Base-by-base conservation (phyloP, 1,139 yeast species). In the Meyerozyma elateridarum region DNA sequence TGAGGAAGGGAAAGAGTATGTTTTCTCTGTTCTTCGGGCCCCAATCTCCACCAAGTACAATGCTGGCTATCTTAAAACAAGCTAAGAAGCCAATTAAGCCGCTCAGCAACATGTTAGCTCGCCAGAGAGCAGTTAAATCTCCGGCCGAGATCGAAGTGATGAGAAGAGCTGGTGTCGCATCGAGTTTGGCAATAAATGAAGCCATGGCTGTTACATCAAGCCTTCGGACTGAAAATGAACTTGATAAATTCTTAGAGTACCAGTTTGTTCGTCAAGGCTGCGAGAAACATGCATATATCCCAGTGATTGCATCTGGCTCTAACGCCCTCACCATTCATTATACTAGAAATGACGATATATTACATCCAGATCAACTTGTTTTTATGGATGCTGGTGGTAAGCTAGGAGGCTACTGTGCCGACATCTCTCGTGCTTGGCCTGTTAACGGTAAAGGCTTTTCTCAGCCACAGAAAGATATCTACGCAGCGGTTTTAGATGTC, bases 401-500 rank as follows among this genome's bases (percentile, higher is more conserved):
- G 37, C 59, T 82, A 26, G 98, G 97, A 18, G 96, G 96, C 0
- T 93, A 93, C 56, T 82, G 95, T 51, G 81, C 97, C 1, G 99
- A 93, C 56, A 91, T 93, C 29, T 88, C 97, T 2, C 70, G 98
- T 42, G 83, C 97, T 0, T 93, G 98, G 97, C 98, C 99, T 8
- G 83, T 81, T 33, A 71, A 74, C 21, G 62, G 72, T 1, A 73
- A 76, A 1, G 76, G 75, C 32, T 93, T 91, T 54, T 59, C 83
- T 1, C 75, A 64, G 4, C 78, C 95, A 1, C 98, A 93, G 56
- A 70, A 68, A 29, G 98, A 91, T 41, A 60, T 93, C 20, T 93
- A 93, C 52, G 83, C 85, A 46, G 95, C 91, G 2, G 95, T 91
- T 6, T 62, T 93, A 35, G 77, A 79, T 40, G 93, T 87, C 13